These are phyloP conservation scores for Botryotinia calthae DNA, from an alignment of 2,329 filamentous ascomycete genomes.

Conservation along the genomic window DNA sequence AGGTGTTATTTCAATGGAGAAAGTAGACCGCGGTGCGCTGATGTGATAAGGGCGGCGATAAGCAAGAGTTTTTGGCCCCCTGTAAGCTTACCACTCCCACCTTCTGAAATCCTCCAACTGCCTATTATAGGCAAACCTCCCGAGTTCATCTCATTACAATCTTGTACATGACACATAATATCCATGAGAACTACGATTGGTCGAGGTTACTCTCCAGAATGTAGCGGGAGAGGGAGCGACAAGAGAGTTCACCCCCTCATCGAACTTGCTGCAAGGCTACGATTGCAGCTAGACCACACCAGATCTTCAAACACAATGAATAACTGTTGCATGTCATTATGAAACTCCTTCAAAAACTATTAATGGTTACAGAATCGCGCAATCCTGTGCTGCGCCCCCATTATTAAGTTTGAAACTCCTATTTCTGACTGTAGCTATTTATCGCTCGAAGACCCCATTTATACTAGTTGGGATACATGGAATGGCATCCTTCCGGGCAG, in stretches of 20 bases:
- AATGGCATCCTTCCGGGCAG: slow-evolving; percentile 6
- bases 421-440: slow-evolving; percentile 12
- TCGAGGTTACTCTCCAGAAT: neutral
- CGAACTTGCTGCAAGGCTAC: neutral
- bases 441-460: slow-evolving; percentile 2
- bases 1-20: neutral
- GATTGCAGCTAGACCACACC: neutral
- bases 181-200: neutral
- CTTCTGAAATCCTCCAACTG: slow-evolving; percentile 3
- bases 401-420: slow-evolving; percentile 9
- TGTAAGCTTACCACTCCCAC: slow-evolving; percentile 11
- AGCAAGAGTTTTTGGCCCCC: neutral
- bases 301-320: neutral
- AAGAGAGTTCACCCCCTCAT: neutral
- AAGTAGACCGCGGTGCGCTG: slow-evolving; percentile 3
- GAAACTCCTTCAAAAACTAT: slow-evolving; percentile 5
- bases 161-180: neutral
- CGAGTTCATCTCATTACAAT: neutral
- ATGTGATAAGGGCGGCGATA: slow-evolving; percentile 11
- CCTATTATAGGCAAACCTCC: neutral
- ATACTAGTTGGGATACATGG: slow-evolving; percentile 5
- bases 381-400: slow-evolving; percentile 14
- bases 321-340: neutral
- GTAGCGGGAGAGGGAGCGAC: neutral
- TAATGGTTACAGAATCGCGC: neutral